phyloP scores from a whole-genome alignment of 2,329 filamentous ascomycete species.

The Colletotrichum chlorophyti region DNA sequence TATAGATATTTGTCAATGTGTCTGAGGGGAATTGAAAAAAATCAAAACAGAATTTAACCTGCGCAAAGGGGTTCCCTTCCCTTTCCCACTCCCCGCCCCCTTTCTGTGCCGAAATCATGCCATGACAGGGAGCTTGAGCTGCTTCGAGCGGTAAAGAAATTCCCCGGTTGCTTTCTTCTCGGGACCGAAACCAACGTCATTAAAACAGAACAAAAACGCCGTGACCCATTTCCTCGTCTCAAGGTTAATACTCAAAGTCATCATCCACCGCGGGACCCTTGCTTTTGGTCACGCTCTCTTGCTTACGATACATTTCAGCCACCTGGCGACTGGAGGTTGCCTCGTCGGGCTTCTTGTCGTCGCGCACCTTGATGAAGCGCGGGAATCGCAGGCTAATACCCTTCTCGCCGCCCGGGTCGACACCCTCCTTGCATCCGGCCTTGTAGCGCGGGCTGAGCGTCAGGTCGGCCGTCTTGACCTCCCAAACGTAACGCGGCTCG shows the following conservation, averaged over 20 bases:
- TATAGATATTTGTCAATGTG: too few relatives aligned
- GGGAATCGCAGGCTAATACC: slow-evolving; percentile 93
- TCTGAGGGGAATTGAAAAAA: too few relatives aligned
- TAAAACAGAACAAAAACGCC: too few relatives aligned
- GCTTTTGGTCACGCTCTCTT: slow-evolving; percentile 87
- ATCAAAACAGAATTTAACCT: too few relatives aligned
- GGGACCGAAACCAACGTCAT: too few relatives aligned
- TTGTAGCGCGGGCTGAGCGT: slow-evolving; percentile 93
- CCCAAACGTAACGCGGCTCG: slow-evolving; percentile 93
- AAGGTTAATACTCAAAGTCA: slow-evolving; percentile 93
- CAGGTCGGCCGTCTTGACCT: slow-evolving; percentile 95
- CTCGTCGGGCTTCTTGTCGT: slow-evolving; percentile 95
- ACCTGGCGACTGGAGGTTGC: slow-evolving; percentile 86
- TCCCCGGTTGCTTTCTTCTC: too few relatives aligned
- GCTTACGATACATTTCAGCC: slow-evolving; percentile 95
- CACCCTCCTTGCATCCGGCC: slow-evolving; percentile 83
- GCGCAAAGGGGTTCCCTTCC: too few relatives aligned
- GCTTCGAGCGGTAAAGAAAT: too few relatives aligned
- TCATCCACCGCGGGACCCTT: slow-evolving; percentile 91
- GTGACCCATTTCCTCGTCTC: not conserved
- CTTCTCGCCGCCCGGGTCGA: slow-evolving; percentile 73
- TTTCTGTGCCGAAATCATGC: too few relatives aligned
- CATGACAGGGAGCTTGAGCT: too few relatives aligned
- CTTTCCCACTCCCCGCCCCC: too few relatives aligned
- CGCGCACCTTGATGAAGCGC: slow-evolving; percentile 86